Percentiles rank a stretch among this genome's conserved stretches.
Conservation (phyloP, 768 basidiomycete genomes). For the Boletus vermiculosoides region DNA sequence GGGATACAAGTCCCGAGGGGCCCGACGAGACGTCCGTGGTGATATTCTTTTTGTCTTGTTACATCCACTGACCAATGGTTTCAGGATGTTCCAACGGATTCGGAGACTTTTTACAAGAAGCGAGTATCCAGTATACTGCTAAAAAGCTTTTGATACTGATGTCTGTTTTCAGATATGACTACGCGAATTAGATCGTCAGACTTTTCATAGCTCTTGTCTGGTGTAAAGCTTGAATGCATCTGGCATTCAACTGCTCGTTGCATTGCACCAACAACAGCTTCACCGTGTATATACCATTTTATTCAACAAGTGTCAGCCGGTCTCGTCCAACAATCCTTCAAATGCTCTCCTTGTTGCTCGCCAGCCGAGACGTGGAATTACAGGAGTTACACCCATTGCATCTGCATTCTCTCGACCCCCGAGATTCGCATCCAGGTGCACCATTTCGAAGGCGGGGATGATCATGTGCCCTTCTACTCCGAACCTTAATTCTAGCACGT, state of each 20-base stretch:
- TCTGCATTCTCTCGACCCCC: neutral
- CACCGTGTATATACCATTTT: slow-evolving; percentile 1
- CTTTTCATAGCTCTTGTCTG: neutral
- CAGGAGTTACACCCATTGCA: neutral
- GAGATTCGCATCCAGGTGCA: neutral
- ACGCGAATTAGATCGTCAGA: slow-evolving; percentile 38
- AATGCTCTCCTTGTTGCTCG: neutral
- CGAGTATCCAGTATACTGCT: slow-evolving; percentile 33
- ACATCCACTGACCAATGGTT: slow-evolving; percentile 6
- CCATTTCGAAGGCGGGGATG: neutral
- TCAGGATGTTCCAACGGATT: slow-evolving; percentile 65
- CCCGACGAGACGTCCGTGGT: slow-evolving; percentile 51
- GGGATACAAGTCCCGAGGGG: slow-evolving; percentile 61
- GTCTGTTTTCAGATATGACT: slow-evolving; percentile 45
- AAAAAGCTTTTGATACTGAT: slow-evolving; percentile 4
- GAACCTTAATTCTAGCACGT: neutral
- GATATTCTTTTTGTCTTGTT: neutral
- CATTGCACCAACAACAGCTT: slow-evolving; percentile 19
- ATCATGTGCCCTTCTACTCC: no score
- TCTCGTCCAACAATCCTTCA: neutral
- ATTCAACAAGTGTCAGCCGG: slow-evolving; percentile 5
- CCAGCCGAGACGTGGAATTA: neutral
- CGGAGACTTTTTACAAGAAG: slow-evolving; percentile 86
- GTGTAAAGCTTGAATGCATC: neutral
- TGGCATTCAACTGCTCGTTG: slow-evolving; percentile 12